phyloP scores from a whole-genome alignment of 2,329 filamentous ascomycete species.

The Chaetomiaceae sp. region DNA sequence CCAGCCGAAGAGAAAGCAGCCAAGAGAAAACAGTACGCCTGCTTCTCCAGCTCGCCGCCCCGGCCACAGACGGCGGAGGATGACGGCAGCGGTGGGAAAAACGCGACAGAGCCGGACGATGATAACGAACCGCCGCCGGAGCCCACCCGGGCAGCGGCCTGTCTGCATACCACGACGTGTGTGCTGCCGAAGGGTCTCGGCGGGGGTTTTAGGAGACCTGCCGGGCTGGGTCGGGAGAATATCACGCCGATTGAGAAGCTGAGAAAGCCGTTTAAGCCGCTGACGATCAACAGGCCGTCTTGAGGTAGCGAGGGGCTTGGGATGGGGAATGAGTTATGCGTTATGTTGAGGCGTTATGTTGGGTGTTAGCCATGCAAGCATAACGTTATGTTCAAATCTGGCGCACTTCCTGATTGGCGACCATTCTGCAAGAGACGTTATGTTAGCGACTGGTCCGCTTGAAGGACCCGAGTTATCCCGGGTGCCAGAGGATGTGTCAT shows the following conservation, averaged over 20 bases:
- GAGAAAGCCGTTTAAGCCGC: constrained; percentile 53
- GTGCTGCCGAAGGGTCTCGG: constrained; percentile 32
- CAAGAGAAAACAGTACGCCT: constrained; percentile 46
- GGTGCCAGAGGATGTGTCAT: not conserved
- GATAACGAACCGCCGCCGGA: constrained; percentile 32
- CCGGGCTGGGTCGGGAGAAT: constrained; percentile 38
- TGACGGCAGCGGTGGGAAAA: constrained; percentile 1
- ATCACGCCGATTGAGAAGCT: constrained; percentile 48
- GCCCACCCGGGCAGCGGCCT: constrained; percentile 38
- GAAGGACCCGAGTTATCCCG: not conserved
- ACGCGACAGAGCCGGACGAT: constrained; percentile 28
- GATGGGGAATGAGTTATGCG: not conserved
- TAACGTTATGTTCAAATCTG: no score
- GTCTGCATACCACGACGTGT: constrained; percentile 50
- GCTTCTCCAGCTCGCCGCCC: constrained; percentile 55
- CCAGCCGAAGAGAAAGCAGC: constrained; percentile 24
- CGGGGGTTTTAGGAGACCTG: constrained; percentile 40
- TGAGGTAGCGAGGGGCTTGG: constrained; percentile 2
- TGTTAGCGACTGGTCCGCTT: not conserved
- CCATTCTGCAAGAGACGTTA: no score
- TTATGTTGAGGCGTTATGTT: not conserved
- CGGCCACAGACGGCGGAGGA: constrained; percentile 19
- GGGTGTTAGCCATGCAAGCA: not conserved
- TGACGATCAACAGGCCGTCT: constrained; percentile 46
- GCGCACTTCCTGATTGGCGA: no score